Conservation (phyloP, 116 monocot genomes). For the Trichopus zeylanicus region DNA sequence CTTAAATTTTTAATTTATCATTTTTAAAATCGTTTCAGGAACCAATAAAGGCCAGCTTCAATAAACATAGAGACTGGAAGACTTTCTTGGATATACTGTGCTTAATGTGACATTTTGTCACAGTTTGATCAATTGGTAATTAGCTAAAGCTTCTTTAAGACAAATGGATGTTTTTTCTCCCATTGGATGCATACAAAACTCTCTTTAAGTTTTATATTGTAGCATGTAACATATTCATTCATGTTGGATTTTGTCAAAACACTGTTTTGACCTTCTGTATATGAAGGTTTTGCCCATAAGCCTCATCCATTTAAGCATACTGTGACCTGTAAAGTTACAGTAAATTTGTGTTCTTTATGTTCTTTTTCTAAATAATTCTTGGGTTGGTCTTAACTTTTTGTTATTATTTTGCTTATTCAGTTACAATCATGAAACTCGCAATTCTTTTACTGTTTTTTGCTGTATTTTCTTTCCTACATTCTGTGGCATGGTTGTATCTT, state of each 20-base stretch:
- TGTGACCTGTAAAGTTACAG: too few species aligned
- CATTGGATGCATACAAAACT: background rate
- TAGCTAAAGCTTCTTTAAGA: background rate
- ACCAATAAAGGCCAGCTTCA: conserved; percentile 54
- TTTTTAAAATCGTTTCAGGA: conserved; percentile 26
- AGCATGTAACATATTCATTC: too few species aligned
- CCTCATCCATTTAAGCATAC: too few species aligned
- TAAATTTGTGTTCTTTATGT: too few species aligned
- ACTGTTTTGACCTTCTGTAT: background rate
- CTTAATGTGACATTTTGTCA: conserved; percentile 68
- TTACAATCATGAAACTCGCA: too few species aligned
- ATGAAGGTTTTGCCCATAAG: background rate
- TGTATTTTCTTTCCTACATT: too few species aligned
- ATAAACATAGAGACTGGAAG: conserved; percentile 50
- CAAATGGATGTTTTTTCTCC: background rate
- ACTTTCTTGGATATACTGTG: conserved; percentile 40
- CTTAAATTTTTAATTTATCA: background rate
- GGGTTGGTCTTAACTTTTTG: too few species aligned
- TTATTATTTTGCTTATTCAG: too few species aligned
- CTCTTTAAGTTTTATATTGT: background rate
- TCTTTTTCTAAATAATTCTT: too few species aligned
- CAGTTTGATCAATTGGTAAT: conserved; percentile 67
- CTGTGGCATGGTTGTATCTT: too few species aligned
- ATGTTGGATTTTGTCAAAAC: too few species aligned
- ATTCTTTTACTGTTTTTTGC: too few species aligned